Base-by-base conservation (phyloP, 768 basidiomycete genomes). In the Tremella fuciformis region DNA sequence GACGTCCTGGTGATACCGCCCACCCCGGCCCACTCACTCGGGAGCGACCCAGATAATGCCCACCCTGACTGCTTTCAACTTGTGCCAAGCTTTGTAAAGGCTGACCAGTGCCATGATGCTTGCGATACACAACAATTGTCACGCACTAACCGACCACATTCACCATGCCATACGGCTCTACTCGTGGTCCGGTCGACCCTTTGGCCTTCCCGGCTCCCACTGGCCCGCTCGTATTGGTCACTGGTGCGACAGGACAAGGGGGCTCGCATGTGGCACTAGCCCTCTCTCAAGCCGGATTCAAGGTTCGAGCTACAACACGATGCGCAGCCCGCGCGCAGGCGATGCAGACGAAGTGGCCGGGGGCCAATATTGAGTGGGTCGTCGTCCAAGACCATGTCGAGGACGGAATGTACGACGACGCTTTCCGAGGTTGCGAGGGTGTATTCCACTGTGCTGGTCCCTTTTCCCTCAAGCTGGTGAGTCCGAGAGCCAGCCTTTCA, bases 361-460 rank as follows among this genome's bases (percentile, higher is more conserved):
- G 21, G 24, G 53, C 53, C 6, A n/a, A 26, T 13, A 55, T 55
- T 21, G 39, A 40, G 15, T 55, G 53, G 53, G 18, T 21, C 11
- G 15, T 55, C 13, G 24, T 55, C 11, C 3, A 16, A 3, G 39
- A 55, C 26, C 53, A 55, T 15, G 18, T 21, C 19, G n/a, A 16
- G 16, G 38, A 40, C 16, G 40, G 40, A 7, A 21, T 38, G 34
- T 55, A 55, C 25, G 53, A 55, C 24, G 53, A 41, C 8, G 53
- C 40, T 11, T 13, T 41, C 40, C 11, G 24, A n/a, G 53, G 53
- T 9, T 41, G 53, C 25, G 53, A 41, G 41, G 53, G 53, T 2
- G 37, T 55, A 4, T 13, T 55, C 13, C n/a, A 55, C n/a, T 55
- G 53, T 41, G 53, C 53, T 15, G 53, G 53, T 8, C 53, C 53